A percentile compares a stretch with the other conserved stretches of the same genome.
These are phyloP conservation scores for Colletotrichum aenigma DNA, from an alignment of 2,329 filamentous ascomycete species.

Conservation along the genomic window DNA sequence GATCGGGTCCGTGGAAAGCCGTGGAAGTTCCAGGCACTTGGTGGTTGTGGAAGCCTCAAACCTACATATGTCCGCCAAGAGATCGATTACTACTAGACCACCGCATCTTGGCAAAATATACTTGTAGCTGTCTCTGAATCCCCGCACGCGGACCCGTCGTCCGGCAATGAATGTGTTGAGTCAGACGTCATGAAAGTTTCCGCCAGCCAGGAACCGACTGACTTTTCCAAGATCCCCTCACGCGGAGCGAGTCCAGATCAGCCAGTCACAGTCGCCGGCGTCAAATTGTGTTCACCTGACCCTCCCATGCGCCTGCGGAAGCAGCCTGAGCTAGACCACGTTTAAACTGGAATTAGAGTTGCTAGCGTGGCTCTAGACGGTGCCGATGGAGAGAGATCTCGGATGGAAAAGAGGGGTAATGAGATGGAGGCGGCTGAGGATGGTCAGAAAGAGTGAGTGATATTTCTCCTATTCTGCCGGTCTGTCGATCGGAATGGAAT, in stretches of 20 bases:
- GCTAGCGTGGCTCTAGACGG: background rate
- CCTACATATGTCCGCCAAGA: background rate
- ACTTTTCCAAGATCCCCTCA: background rate
- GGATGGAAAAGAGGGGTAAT: slow-evolving; percentile 4
- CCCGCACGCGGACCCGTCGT: background rate
- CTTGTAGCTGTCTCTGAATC: background rate
- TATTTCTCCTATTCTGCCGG: background rate
- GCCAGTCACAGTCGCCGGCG: background rate
- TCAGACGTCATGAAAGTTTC: background rate
- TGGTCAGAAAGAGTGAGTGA: background rate
- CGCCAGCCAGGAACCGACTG: background rate
- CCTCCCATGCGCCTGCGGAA: background rate
- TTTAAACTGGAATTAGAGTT: background rate
- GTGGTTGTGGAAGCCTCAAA: background rate
- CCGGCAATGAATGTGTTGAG: background rate
- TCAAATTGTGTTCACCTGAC: background rate
- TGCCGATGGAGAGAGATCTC: background rate
- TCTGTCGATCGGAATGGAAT: background rate
- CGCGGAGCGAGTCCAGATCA: background rate
- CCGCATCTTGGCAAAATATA: background rate
- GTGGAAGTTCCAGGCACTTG: background rate
- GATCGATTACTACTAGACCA: background rate
- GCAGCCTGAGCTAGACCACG: background rate
- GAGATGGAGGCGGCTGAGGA: background rate
- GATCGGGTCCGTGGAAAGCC: background rate